Evolutionary conservation across 345 rosid genomes (phyloP).

Genomic region (Hibiscus syriacus): DNA sequence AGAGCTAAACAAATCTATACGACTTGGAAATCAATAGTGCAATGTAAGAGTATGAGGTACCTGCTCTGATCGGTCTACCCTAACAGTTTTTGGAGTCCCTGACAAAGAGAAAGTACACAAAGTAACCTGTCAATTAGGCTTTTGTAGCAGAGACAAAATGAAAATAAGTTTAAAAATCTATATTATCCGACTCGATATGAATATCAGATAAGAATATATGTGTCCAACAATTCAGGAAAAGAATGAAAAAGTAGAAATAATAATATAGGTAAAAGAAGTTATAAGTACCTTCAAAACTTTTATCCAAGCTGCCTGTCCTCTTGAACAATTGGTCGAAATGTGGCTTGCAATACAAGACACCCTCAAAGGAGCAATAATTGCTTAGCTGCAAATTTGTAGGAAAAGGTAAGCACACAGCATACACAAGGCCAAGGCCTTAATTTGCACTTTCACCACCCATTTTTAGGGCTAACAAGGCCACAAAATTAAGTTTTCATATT

Average conservation of each 20-base stretch:
- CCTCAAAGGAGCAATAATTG: conserved; percentile 61
- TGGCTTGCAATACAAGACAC: conserved; percentile 74
- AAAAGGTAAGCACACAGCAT: conserved; percentile 6
- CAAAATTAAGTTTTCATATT: not conserved
- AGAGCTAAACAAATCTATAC: too few species aligned
- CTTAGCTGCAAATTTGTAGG: conserved; percentile 37
- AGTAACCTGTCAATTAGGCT: not conserved
- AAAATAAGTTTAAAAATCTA: not conserved
- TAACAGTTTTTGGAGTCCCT: conserved; percentile 55
- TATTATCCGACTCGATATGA: not conserved
- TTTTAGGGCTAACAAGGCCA: not conserved
- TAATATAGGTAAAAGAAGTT: not conserved
- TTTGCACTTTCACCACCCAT: not conserved
- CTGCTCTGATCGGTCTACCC: conserved; percentile 47
- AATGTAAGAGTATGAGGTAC: conserved; percentile 18
- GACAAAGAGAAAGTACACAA: not conserved
- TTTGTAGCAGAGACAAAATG: not conserved
- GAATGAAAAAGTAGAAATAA: not conserved
- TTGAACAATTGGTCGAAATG: conserved; percentile 71
- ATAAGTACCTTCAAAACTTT: conserved; percentile 58
- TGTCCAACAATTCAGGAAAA: too few species aligned
- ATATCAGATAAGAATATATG: not conserved
- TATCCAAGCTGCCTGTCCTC: conserved; percentile 71
- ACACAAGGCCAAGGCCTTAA: too few species aligned
- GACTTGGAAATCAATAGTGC: too few species aligned